A percentile compares a stretch with the other conserved stretches of the same genome.
phyloP scores from a whole-genome alignment of 2,329 filamentous ascomycete genomes.

The Lachnellula occidentalis region DNA sequence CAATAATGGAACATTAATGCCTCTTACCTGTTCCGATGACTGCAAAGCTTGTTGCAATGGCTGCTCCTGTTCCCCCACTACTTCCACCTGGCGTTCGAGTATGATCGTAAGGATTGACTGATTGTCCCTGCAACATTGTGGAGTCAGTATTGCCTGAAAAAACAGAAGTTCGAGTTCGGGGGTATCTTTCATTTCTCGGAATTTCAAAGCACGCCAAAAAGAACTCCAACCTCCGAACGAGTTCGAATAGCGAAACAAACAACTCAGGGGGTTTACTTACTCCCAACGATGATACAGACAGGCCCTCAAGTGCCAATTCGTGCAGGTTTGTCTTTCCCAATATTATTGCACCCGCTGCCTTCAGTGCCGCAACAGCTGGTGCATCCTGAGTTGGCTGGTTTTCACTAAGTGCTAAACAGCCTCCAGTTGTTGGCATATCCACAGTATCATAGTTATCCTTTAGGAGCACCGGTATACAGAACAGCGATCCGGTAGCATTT shows the following conservation, averaged over 20 bases:
- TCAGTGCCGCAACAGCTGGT: conserved; percentile 47
- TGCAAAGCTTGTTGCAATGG: conserved; percentile 49
- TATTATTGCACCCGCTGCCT: conserved; percentile 69
- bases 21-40: conserved; percentile 47
- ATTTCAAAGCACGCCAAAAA: too few relatives aligned
- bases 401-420: conserved; percentile 42
- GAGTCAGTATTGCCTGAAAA: too few relatives aligned
- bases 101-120: conserved; percentile 59
- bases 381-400: conserved; percentile 43
- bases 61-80: conserved; percentile 57
- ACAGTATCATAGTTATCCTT: conserved; percentile 49
- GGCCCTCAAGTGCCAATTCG: conserved; percentile 65
- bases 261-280: conserved; percentile 22
- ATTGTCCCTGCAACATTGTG: conserved; percentile 40
- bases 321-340: conserved; percentile 82
- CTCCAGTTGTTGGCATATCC: conserved; percentile 51
- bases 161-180: too few relatives aligned
- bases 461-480: conserved; percentile 56
- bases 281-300: conserved; percentile 56
- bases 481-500: conserved; percentile 46
- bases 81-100: conserved; percentile 61
- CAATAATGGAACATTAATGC: background rate
- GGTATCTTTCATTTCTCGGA: too few relatives aligned
- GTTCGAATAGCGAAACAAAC: too few relatives aligned
- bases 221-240: too few relatives aligned